Evolutionary conservation across 768 basidiomycete species (phyloP).

Genomic region (Phlebiopsis gigantea): DNA sequence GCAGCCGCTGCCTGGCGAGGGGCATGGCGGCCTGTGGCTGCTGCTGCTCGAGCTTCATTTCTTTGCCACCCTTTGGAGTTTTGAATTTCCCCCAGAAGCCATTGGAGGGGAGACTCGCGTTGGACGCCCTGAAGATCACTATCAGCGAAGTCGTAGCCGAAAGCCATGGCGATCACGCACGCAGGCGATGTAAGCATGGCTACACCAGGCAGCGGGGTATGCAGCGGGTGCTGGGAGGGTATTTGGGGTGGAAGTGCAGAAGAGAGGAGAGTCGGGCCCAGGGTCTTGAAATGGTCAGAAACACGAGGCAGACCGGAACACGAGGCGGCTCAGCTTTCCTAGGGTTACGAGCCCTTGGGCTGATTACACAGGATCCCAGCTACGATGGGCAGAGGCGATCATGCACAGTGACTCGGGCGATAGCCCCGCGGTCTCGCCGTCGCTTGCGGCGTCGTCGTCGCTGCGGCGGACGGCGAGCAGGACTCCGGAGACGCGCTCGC

Average conservation of each 20-base stretch:
- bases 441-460: background rate
- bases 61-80: slow-evolving; percentile 49
- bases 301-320: slow-evolving; percentile 23
- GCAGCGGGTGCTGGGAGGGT: slow-evolving; percentile 3
- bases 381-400: background rate
- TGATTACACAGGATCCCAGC: background rate
- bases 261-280: slow-evolving; percentile 8
- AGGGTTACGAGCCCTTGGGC: background rate
- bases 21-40: slow-evolving; percentile 47
- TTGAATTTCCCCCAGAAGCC: slow-evolving; percentile 58
- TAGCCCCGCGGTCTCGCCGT: background rate
- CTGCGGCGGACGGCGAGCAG: background rate
- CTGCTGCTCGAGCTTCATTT: slow-evolving; percentile 45
- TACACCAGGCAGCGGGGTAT: slow-evolving; percentile 15
- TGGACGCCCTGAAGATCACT: slow-evolving; percentile 47
- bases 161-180: slow-evolving; percentile 21
- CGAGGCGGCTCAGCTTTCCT: slow-evolving; percentile 21
- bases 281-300: slow-evolving; percentile 10
- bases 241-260: slow-evolving; percentile 9
- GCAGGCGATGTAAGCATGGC: slow-evolving; percentile 79
- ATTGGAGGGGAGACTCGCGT: slow-evolving; percentile 45
- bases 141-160: slow-evolving; percentile 13
- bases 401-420: background rate
- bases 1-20: slow-evolving; percentile 65
- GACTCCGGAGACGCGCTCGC: background rate